phyloP scores from a whole-genome alignment of 2,329 filamentous ascomycete genomes.

The Bipolaris zeicola region DNA sequence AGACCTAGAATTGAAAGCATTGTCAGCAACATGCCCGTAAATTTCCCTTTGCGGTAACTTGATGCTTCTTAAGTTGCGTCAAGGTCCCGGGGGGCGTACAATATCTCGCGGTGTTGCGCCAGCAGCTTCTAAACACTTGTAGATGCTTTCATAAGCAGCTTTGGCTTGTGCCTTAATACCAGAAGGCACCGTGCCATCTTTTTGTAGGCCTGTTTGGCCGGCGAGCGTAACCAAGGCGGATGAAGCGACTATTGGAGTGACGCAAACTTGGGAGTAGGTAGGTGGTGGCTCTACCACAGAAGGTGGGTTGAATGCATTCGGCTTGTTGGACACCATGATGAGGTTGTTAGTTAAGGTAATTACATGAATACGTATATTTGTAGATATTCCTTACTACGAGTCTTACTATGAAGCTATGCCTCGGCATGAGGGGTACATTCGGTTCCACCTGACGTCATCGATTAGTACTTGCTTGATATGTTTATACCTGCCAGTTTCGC shows the following conservation, averaged over 20 bases:
- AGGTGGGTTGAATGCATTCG: conserved; percentile 38
- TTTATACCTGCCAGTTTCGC: too few relatives aligned
- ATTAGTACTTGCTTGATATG: too few relatives aligned
- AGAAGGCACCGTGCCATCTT: conserved; percentile 16
- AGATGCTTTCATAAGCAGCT: conserved; percentile 36
- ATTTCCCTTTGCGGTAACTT: neutral
- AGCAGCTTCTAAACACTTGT: conserved; percentile 33
- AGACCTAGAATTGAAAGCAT: conserved; percentile 14
- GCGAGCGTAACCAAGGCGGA: conserved; percentile 42
- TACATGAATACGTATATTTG: neutral
- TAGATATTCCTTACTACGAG: neutral
- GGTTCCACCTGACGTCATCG: conserved; percentile 1
- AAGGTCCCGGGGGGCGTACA: neutral
- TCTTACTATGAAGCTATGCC: neutral
- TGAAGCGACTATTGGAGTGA: conserved; percentile 38
- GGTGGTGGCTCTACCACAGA: conserved; percentile 33
- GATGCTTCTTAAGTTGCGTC: neutral
- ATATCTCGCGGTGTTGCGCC: conserved; percentile 45
- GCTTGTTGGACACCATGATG: conserved; percentile 26
- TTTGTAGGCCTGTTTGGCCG: conserved; percentile 35
- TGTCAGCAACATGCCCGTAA: neutral
- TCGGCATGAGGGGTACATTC: conserved; percentile 9
- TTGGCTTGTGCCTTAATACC: conserved; percentile 36
- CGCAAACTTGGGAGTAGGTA: conserved; percentile 39
- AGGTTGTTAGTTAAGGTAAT: neutral